These are phyloP conservation scores for Thielaviopsis populi DNA, from an alignment of 2,329 filamentous ascomycete species.

Conservation along the genomic window DNA sequence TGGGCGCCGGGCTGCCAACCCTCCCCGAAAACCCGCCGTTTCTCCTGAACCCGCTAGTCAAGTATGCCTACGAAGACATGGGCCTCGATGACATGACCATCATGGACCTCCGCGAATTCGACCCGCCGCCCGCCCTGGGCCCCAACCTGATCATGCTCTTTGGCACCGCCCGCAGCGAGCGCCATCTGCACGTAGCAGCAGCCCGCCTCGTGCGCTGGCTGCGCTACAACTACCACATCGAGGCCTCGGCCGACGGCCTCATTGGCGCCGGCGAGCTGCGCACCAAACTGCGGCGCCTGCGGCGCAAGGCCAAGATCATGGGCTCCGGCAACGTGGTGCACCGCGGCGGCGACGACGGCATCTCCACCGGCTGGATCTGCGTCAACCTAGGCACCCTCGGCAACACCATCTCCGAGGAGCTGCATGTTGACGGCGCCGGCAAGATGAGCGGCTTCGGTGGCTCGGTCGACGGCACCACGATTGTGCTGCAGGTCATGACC, in stretches of 20 bases:
- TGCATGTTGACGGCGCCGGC: slow-evolving; percentile 33
- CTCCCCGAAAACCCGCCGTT: slow-evolving; percentile 53
- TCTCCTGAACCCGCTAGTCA: slow-evolving; percentile 55
- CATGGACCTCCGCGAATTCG: slow-evolving; percentile 68
- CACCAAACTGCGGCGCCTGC: slow-evolving; percentile 65
- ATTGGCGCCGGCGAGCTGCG: slow-evolving; percentile 85
- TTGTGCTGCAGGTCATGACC: slow-evolving; percentile 45
- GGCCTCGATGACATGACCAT: slow-evolving; percentile 71
- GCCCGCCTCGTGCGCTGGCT: slow-evolving; percentile 83
- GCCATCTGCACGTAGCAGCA: slow-evolving; percentile 81
- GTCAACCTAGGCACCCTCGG: slow-evolving; percentile 68
- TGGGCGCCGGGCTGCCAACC: slow-evolving; percentile 34
- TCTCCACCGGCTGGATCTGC: slow-evolving; percentile 91
- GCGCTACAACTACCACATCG: slow-evolving; percentile 53
- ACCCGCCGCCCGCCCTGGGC: slow-evolving; percentile 76
- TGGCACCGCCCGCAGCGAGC: slow-evolving; percentile 78
- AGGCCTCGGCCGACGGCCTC: slow-evolving; percentile 70
- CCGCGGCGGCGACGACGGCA: slow-evolving; percentile 61
- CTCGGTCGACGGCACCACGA: slow-evolving; percentile 30
- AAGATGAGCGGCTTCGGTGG: slow-evolving; percentile 64
- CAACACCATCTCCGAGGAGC: slow-evolving; percentile 33
- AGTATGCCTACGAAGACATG: slow-evolving; percentile 68
- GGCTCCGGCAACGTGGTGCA: slow-evolving; percentile 54
- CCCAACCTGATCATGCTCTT: slow-evolving; percentile 85
- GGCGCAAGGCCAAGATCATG: slow-evolving; percentile 66